Base-by-base conservation (phyloP, 139 green algal genomes). In the Coelastrella sp. region DNA sequence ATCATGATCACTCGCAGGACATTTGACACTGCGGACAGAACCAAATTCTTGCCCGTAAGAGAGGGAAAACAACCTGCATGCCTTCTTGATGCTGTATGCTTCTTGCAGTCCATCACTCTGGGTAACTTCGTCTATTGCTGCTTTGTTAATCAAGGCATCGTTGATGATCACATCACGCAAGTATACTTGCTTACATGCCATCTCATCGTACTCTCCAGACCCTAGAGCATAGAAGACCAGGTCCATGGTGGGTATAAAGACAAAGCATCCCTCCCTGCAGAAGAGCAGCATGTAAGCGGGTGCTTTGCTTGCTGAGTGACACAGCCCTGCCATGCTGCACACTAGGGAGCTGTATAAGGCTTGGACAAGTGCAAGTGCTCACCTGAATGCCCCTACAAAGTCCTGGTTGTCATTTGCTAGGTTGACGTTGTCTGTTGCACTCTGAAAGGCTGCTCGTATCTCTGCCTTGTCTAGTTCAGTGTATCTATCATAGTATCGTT, bases 141-240 rank as follows among this genome's bases (percentile, higher is more conserved):
- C n/a, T n/a, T n/a, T n/a, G n/a, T n/a, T n/a, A n/a, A n/a, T n/a
- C n/a, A n/a, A n/a, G n/a, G n/a, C n/a, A n/a, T n/a, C n/a, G n/a
- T n/a, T n/a, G n/a, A n/a, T n/a, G n/a, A n/a, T n/a, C n/a, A n/a
- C n/a, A n/a, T n/a, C n/a, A n/a, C n/a, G n/a, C n/a, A n/a, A n/a
- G n/a, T n/a, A n/a, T n/a, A n/a, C n/a, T n/a, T n/a, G 38, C 93
- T 90, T 40, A 96, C 93, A 35, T 57, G 91, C 90, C 27, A 96
- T 87, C 63, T 96, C 93, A 79, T 93, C 91, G 75, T 96, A 96
- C 32, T 96, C 93, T 0, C 93, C 93, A 13, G 85, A 94, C 11
- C 93, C 91, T 45, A 96, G n/a, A 9, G 90, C 84, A 71, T 91
- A 96, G 71, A 94, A 93, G 0, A 96, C 83, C n/a, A 94, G 67